phyloP scores from a whole-genome alignment of 257 asterid genomes.

The Solanum clarkiae region DNA sequence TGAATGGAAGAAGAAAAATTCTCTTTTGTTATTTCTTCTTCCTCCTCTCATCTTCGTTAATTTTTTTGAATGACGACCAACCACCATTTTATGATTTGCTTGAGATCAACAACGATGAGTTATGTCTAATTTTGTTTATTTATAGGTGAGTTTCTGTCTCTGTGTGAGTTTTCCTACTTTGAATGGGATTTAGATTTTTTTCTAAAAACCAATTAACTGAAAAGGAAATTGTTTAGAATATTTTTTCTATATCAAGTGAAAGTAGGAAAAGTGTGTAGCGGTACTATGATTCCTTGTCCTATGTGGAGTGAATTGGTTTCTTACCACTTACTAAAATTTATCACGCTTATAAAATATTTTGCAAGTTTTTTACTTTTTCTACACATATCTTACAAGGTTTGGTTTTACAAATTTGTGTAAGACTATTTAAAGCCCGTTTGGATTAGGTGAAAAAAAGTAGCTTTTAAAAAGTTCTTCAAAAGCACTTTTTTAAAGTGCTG shows the following conservation, averaged over 20 bases:
- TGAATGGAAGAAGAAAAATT: not conserved
- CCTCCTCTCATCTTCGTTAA: not conserved
- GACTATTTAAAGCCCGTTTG: too few species aligned
- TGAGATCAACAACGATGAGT: not conserved
- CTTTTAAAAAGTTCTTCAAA: too few species aligned
- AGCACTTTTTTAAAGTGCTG: too few species aligned
- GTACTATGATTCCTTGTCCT: not conserved
- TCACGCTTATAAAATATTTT: not conserved
- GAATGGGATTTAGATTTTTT: not conserved
- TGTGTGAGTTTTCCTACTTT: not conserved
- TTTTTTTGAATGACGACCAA: not conserved
- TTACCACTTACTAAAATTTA: not conserved
- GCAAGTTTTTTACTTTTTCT: not conserved
- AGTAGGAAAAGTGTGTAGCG: not conserved
- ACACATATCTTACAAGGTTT: too few species aligned
- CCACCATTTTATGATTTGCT: not conserved
- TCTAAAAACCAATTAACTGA: not conserved
- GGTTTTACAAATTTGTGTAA: not conserved
- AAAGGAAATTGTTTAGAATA: not conserved
- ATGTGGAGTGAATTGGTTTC: not conserved
- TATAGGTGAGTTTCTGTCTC: not conserved
- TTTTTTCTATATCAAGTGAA: not conserved
- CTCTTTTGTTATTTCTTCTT: not conserved
- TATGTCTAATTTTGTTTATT: not conserved
- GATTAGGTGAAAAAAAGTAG: too few species aligned